phyloP scores from a whole-genome alignment of 257 asterid species.

The Solanum chiquidenum region DNA sequence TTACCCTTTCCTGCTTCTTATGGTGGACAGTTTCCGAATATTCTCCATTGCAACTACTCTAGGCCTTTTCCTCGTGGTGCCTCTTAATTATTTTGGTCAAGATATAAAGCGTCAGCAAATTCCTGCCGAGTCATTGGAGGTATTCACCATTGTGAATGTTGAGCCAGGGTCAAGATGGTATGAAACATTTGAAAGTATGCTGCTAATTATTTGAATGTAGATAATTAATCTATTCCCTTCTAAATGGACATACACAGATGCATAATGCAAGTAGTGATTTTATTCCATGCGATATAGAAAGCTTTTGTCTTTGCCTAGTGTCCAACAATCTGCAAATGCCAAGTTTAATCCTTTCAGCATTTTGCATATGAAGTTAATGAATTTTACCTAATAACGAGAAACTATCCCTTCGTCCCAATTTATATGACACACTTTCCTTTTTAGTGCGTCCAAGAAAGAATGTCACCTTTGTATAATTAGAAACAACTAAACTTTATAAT shows the following conservation, averaged over 20 bases:
- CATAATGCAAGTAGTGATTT: neutral
- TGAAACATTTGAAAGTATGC: neutral
- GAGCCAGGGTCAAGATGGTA: constrained; percentile 21
- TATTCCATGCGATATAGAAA: neutral
- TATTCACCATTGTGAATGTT: constrained; percentile 24
- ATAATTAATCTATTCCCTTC: neutral
- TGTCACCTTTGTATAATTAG: neutral
- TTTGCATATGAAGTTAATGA: neutral
- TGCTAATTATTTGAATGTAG: neutral
- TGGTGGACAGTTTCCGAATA: constrained; percentile 17
- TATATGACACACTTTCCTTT: neutral
- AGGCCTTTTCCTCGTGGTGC: constrained; percentile 23
- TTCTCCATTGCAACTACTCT: constrained; percentile 17
- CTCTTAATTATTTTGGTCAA: constrained; percentile 27
- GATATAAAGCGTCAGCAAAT: constrained; percentile 13
- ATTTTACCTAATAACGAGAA: neutral
- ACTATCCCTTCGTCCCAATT: neutral
- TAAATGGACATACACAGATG: neutral
- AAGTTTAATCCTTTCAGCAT: neutral
- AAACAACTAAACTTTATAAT: neutral
- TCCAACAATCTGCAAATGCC: neutral
- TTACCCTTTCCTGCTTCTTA: neutral
- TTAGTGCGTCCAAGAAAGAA: neutral
- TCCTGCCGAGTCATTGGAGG: constrained; percentile 13
- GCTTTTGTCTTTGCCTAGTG: neutral